Evolutionary conservation across 2,329 filamentous ascomycete genomes (phyloP), one percentile per base, ranked within the genome.

Genomic region (Pseudocercospora crystallina): DNA sequence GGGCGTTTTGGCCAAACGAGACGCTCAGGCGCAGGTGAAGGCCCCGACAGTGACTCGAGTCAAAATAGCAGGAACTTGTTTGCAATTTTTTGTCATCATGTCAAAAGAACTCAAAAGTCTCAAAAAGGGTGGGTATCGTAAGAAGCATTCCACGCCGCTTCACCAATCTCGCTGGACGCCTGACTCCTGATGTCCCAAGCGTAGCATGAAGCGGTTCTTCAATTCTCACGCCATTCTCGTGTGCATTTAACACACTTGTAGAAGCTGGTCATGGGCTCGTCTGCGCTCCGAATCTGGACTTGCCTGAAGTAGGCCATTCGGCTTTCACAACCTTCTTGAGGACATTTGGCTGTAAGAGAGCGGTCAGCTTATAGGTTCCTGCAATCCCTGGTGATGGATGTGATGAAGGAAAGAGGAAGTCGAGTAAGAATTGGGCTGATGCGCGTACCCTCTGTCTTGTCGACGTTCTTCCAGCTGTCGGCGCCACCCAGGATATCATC

Each of bases 261-360:
- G 73, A 97, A 97, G 54, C 85, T 92, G 60, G 94, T 99, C 88
- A 96, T 96, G 54, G 94, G 94, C 79, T 99, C 94, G 74, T 99
- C 94, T 45, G 94, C 94, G 77, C 90, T 95, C 62, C 94, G 85
- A 73, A 97, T 97, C 80, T 99, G 94, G 62, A 97, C 84, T 78
- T 96, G 90, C 77, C 91, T 95, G 76, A 92, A 97, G 58, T 91
- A 95, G 3, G 94, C 94, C 75, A 90, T 84, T 54, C 83, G 80
- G 57, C 90, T 90, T 65, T 88, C 80, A 76, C 94, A 99, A 49
- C 80, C 80, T 35, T 90, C 84, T 56, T 84, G 84, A 20, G 88
- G 84, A 71, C 94, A 99, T 79, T 94, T 89, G 42, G 87, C 87
- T 82, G 63, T 38, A n/a, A 14, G 11, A 31, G 15, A 44, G 26